Base-by-base conservation (phyloP, 2,329 filamentous ascomycete genomes). In the Monilinia aucupariae region DNA sequence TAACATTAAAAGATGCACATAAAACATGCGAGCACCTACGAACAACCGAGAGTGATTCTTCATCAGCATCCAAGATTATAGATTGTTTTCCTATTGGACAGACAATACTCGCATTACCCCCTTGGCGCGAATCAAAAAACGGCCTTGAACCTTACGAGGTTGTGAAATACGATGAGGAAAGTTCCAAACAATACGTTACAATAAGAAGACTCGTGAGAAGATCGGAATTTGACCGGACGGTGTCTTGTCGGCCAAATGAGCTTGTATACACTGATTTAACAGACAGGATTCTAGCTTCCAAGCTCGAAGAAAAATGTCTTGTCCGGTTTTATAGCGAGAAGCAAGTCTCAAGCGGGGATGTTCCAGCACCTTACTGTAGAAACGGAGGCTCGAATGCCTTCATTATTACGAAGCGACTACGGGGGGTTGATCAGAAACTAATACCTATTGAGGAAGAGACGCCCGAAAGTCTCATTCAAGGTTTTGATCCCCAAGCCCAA, bases 301-400 rank as follows among this genome's bases (percentile, higher is more conserved):
- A 73, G 0, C 79, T 92, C 7, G 67, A 80, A 0, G 78, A 83
- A 4, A 78, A 74, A 17, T 93, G 89, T 65, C 72, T 83, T 1
- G 75, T 93, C 1, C 79, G 85, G 0, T 80, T 80, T 64, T 87
- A 86, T 64, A 70, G 64, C 0, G 67, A 71, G 0, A 69, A 70
- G 0, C 76, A 82, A 12, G 52, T 69, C 9, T 22, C 7, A 7
- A 59, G 56, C 10, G 61, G 73, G 2, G 63, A 69, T 0, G 78
- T 92, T 3, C 81, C 83, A 0, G 75, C 79, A 0, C 89, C 89
- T 0, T 94, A 92, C 72, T 77, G 85, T 66, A 78, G 84, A 0
- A 76, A 81, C 25, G 90, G 90, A 0, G 82, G 81, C 0, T 88
- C 86, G 0, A 84, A 89, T 65, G 80, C 81, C 20, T 93, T 88